These are phyloP conservation scores for Lentinus polychrous DNA, from an alignment of 1,284 basidiomycete species.

Conservation along the genomic window DNA sequence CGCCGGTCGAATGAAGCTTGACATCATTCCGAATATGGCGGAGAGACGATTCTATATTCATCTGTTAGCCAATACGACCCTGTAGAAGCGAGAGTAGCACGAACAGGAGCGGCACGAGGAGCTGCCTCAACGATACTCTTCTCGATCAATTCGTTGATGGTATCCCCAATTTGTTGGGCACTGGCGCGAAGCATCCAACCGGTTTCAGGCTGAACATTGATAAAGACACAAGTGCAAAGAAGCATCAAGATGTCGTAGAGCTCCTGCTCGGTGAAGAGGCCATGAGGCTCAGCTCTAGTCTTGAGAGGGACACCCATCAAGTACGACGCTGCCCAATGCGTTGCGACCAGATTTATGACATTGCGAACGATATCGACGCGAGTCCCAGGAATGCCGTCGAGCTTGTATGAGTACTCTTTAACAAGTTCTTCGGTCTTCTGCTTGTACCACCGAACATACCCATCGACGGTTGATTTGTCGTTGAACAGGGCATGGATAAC, in stretches of 20 bases:
- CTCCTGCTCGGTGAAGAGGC: constrained; percentile 44
- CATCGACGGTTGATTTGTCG: constrained; percentile 11
- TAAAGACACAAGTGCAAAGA: constrained; percentile 56
- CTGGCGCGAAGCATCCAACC: constrained; percentile 55
- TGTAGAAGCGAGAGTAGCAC: constrained; percentile 4
- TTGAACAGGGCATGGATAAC: constrained; percentile 19
- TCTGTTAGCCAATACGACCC: background rate
- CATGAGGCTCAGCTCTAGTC: constrained; percentile 35
- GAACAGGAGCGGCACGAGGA: constrained; percentile 13
- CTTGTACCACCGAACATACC: constrained; percentile 31
- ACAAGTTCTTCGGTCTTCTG: constrained; percentile 33
- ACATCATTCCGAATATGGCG: constrained; percentile 1
- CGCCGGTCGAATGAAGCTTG: constrained; percentile 19
- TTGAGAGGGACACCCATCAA: constrained; percentile 62
- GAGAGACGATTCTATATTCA: constrained; percentile 7
- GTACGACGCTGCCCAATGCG: constrained; percentile 58
- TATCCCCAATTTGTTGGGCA: constrained; percentile 33
- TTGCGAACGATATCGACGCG: constrained; percentile 67
- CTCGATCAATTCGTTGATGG: constrained; percentile 35
- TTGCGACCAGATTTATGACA: constrained; percentile 61
- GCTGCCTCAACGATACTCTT: constrained; percentile 29
- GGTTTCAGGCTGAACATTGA: constrained; percentile 44
- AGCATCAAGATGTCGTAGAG: constrained; percentile 33
- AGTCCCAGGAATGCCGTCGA: constrained; percentile 25
- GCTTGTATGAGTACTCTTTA: constrained; percentile 27